A percentile compares a stretch with the other conserved stretches of the same genome.
phyloP scores from a whole-genome alignment of 768 basidiomycete species.

The Tubosaeta sp. region DNA sequence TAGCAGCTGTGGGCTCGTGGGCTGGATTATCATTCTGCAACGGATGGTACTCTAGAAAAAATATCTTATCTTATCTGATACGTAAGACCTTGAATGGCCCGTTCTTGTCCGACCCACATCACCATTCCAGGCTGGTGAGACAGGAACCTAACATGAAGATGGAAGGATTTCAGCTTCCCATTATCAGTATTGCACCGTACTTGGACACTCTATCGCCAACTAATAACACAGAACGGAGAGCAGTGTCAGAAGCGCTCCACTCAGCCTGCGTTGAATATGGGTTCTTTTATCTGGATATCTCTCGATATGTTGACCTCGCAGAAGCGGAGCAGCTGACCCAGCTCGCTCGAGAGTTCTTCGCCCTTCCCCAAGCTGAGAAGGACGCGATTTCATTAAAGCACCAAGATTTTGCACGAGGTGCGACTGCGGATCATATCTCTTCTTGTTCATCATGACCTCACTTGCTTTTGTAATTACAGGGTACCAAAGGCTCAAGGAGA shows the following conservation, averaged over 20 bases:
- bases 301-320: constrained; percentile 47
- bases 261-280: constrained; percentile 73
- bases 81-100: neutral
- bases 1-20: neutral
- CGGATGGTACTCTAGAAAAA: neutral
- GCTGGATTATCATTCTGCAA: neutral
- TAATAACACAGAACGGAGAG: constrained; percentile 35
- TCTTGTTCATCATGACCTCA: neutral
- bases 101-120: neutral
- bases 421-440: neutral
- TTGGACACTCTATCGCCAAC: constrained; percentile 33
- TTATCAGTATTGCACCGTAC: constrained; percentile 71
- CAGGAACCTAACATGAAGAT: constrained; percentile 12
- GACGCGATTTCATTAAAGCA: constrained; percentile 63
- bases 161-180: constrained; percentile 44
- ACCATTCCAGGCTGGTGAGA: neutral
- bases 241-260: constrained; percentile 57
- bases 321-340: constrained; percentile 64
- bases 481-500: constrained; percentile 76
- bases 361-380: constrained; percentile 70
- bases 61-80: constrained; percentile 18
- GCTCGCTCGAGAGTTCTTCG: constrained; percentile 72
- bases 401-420: constrained; percentile 79
- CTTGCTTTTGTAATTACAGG: constrained; percentile 41
- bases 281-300: constrained; percentile 85